Conservation (phyloP, 768 basidiomycete genomes). For the Termitomyces eurrhizus region DNA sequence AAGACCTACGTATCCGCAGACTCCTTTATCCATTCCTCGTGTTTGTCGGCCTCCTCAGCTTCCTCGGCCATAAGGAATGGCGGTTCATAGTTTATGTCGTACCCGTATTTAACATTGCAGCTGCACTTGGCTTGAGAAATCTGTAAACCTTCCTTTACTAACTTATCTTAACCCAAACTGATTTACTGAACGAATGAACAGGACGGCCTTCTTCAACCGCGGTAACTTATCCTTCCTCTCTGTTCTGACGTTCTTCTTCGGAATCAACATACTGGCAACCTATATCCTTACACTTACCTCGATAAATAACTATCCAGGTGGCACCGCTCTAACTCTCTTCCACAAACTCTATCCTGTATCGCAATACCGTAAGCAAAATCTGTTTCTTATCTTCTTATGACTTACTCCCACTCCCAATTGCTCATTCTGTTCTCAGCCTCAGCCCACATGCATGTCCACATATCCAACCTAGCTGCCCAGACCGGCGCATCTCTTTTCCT, state of each 20-base stretch:
- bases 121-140: slow-evolving; percentile 58
- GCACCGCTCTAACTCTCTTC: slow-evolving; percentile 60
- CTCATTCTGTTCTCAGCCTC: slow-evolving; percentile 8
- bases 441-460: slow-evolving; percentile 53
- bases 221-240: slow-evolving; percentile 41
- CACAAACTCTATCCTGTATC: slow-evolving; percentile 42
- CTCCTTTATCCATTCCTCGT: slow-evolving; percentile 48
- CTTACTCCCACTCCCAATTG: not conserved
- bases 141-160: slow-evolving; percentile 45
- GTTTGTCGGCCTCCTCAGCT: slow-evolving; percentile 66
- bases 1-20: slow-evolving; percentile 45
- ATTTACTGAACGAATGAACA: slow-evolving; percentile 18
- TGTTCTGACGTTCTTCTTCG: slow-evolving; percentile 42
- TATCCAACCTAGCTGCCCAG: slow-evolving; percentile 84
- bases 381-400: not conserved
- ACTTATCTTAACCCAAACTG: not conserved
- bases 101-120: slow-evolving; percentile 76
- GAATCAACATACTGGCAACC: slow-evolving; percentile 49
- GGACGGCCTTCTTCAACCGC: slow-evolving; percentile 47
- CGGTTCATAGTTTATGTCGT: slow-evolving; percentile 89
- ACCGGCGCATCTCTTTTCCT: slow-evolving; percentile 89
- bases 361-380: slow-evolving; percentile 11
- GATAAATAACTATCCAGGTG: slow-evolving; percentile 85
- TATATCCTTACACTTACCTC: slow-evolving; percentile 54
- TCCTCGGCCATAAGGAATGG: slow-evolving; percentile 95